phyloP scores from a whole-genome alignment of 2,329 filamentous ascomycete genomes.

The Neospermospora avenae region DNA sequence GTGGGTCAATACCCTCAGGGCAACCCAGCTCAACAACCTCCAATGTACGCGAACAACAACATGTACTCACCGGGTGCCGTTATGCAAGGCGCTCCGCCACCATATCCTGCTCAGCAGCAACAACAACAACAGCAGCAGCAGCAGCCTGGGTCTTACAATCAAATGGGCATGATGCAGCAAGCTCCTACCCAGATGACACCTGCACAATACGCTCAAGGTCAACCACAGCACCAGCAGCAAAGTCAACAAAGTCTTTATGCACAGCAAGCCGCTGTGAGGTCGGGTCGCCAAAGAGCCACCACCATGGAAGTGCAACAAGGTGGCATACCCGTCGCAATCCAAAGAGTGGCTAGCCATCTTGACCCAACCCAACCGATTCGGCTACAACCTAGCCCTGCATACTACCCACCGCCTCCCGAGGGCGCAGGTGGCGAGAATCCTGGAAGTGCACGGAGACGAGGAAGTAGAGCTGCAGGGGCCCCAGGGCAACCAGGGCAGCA shows the following conservation, averaged over 20 bases:
- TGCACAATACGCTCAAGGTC: slow-evolving; percentile 54
- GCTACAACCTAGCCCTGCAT: slow-evolving; percentile 91
- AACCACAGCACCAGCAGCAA: slow-evolving; percentile 48
- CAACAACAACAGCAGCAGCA: slow-evolving; percentile 36
- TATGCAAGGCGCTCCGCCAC: slow-evolving; percentile 62
- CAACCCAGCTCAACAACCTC: slow-evolving; percentile 45
- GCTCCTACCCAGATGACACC: slow-evolving; percentile 62
- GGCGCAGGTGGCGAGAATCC: slow-evolving; percentile 65
- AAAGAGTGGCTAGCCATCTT: slow-evolving; percentile 91
- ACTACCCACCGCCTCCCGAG: slow-evolving; percentile 91
- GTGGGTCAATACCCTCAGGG: slow-evolving; percentile 45
- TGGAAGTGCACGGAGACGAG: slow-evolving; percentile 65
- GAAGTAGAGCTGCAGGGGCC: slow-evolving; percentile 63
- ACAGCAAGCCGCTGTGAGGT: slow-evolving; percentile 75
- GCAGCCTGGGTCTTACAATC: slow-evolving; percentile 61
- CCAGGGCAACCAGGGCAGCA: slow-evolving; percentile 46
- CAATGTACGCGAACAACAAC: slow-evolving; percentile 78
- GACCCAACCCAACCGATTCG: slow-evolving; percentile 93
- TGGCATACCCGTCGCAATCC: slow-evolving; percentile 87
- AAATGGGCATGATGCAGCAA: slow-evolving; percentile 66
- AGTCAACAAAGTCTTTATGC: slow-evolving; percentile 65
- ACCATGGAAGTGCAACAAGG: slow-evolving; percentile 96
- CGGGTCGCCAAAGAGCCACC: slow-evolving; percentile 81
- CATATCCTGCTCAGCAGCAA: slow-evolving; percentile 65
- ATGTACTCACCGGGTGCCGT: slow-evolving; percentile 67